Evolutionary conservation across 352 stramenopile species (phyloP), one percentile per base, ranked within the genome.

Genomic region (Globisporangium camurandrum): DNA sequence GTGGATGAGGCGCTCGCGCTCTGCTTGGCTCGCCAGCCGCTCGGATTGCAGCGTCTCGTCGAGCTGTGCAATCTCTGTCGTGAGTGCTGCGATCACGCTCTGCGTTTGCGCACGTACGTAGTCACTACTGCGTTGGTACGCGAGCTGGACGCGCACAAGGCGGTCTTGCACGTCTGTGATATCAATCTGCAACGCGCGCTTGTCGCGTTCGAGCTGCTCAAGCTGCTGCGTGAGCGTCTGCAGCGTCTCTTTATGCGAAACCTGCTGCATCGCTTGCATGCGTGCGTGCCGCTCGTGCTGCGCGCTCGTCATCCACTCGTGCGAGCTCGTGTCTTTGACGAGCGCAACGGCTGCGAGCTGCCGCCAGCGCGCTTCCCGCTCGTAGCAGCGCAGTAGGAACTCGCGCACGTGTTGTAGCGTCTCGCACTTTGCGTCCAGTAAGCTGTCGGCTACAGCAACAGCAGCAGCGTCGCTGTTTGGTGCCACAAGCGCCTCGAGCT

Each of bases 241-340:
- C 23, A 74, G 49, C n/a, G 72, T 52, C n/a, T 61, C 34, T 3
- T 73, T 61, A 44, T 88, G 73, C 47, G 84, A 65, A 12, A 61
- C 56, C 36, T 81, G 61, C 2, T 87, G 47, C n/a, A 76, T 26
- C 19, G 61, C 46, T 20, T 86, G 27, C 24, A 64, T 62, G 1
- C 75, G 49, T 17, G 86, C 75, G 19, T 86, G 76, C 1, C 77
- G 73, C 16, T 68, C 70, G 16, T 58, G 51, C 40, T 88, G 80
- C 58, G 68, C 67, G 7, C 39, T 51, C 1, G 73, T 85, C 67
- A 91, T 83, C 80, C 80, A 91, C 34, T 83, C 67, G 24, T 87
- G 64, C 1, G 76, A 88, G 0, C 66, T 65, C 20, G 52, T 68
- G 59, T 85, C 73, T 11, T 79, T 75, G n/a, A 85, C 61, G 12